phyloP scores from a whole-genome alignment of 2,329 filamentous ascomycete species.

The Beauveria sp. region DNA sequence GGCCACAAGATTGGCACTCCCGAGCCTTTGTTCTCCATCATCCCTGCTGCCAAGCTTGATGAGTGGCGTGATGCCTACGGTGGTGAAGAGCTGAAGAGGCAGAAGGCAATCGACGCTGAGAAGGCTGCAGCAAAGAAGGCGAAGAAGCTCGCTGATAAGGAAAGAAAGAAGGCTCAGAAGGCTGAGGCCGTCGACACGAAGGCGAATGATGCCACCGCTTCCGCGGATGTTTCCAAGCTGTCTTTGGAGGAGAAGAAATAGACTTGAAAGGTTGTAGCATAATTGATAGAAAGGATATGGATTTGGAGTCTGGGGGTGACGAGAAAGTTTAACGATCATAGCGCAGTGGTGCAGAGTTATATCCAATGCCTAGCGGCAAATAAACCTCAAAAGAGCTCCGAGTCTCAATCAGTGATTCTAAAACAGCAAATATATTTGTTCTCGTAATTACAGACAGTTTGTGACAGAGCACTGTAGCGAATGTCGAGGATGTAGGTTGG shows the following conservation, averaged over 20 bases:
- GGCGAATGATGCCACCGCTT: neutral
- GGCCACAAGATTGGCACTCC: constrained; percentile 78
- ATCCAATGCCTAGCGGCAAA: neutral
- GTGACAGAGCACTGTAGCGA: neutral
- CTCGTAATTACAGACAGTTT: neutral
- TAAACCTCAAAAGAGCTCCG: neutral
- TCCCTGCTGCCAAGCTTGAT: constrained; percentile 72
- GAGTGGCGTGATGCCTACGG: constrained; percentile 77
- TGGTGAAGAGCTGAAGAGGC: constrained; percentile 57
- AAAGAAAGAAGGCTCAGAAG: constrained; percentile 35
- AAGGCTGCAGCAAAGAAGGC: constrained; percentile 45
- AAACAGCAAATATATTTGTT: neutral
- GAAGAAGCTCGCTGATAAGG: constrained; percentile 43
- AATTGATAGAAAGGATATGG: neutral
- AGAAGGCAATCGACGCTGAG: constrained; percentile 51
- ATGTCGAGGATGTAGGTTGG: neutral
- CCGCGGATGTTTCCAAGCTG: constrained; percentile 5
- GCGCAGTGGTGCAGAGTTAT: constrained; percentile 2
- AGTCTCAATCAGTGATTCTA: neutral
- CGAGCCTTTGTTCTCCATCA: constrained; percentile 71
- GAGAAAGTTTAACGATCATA: constrained; percentile 3
- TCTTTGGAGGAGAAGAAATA: constrained; percentile 9
- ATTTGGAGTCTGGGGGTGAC: constrained; percentile 7
- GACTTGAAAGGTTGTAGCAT: neutral
- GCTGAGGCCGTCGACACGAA: constrained; percentile 21